Base-by-base conservation (phyloP, 2,329 filamentous ascomycete species). In the Tolypocladium cylindrosporum region DNA sequence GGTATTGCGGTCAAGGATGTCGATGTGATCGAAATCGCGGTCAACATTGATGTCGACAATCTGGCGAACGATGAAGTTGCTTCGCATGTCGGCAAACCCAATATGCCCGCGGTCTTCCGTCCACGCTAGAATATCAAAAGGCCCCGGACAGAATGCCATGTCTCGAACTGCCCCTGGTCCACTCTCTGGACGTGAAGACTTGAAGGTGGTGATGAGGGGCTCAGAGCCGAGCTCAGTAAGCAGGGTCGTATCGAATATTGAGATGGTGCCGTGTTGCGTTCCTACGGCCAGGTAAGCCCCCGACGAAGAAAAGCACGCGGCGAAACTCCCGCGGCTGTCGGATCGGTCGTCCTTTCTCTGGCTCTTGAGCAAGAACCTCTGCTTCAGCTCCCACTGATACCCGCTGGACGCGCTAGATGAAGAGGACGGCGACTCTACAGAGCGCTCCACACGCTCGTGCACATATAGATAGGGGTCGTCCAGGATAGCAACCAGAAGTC, bases 51-150 rank as follows among this genome's bases (percentile, higher is more conserved):
- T 77, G 36, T 81, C 75, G 37, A 94, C 76, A 39, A 88, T 80
- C 68, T 94, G 90, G 52, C 86, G 84, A 55, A 83, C 79, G 53
- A 80, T 76, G 61, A 90, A 85, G 27, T 86, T 83, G 63, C 78
- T 82, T 37, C 89, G 81, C 55, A 90, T 74, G 70, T 94, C 90
- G 6, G 87, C 87, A 43, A 93, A 78, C 42, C 88, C 90, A 19
- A 92, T 78, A 58, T 85, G 80, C 4, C 87, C 89, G 61, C 89
- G 87, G 66, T 96, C 90, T 72, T 99, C 94, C 10, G 91, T 90
- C 92, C 94, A 97, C 8, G 95, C 89, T 45, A 99, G 77, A 21
- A 99, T 82, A 68, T 97, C 93, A 78, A 88, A 93, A 0, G 92
- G 90, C 1, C 89, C 89, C 0, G 93, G 92, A 5, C 90, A 91